Percentiles rank a stretch among this genome's conserved stretches.
Conservation (phyloP, 805 yeast genomes). For the Torulaspora delbrueckii region DNA sequence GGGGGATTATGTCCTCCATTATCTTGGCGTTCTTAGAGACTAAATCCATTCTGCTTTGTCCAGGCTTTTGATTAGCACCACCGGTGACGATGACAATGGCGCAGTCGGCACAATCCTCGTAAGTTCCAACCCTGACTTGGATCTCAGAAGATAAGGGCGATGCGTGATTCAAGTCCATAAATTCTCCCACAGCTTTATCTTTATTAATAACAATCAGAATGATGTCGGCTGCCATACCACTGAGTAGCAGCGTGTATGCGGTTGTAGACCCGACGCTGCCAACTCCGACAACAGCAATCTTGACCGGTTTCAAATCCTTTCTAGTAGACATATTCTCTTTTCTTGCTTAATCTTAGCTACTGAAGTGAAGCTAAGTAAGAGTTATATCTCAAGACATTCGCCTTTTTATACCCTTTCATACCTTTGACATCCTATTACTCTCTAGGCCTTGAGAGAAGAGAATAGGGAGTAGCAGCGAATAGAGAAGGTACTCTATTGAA, state of each 20-base stretch:
- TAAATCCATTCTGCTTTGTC: constrained; percentile 14
- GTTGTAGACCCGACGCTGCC: constrained; percentile 14
- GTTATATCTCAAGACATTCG: background rate
- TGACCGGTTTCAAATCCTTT: background rate
- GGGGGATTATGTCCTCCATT: constrained; percentile 13
- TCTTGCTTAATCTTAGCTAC: background rate
- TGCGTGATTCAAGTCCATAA: constrained; percentile 13
- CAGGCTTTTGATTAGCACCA: constrained; percentile 12
- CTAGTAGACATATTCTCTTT: background rate
- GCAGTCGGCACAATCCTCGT: constrained; percentile 10
- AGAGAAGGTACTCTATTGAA: background rate
- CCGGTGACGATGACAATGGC: constrained; percentile 12
- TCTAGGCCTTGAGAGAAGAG: background rate
- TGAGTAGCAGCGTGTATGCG: constrained; percentile 12
- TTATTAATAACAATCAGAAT: constrained; percentile 9
- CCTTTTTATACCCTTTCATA: background rate
- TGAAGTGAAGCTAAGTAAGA: background rate
- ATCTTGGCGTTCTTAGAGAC: constrained; percentile 10
- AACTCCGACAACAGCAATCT: constrained; percentile 10
- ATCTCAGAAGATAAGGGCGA: constrained; percentile 8
- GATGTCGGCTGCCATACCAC: constrained; percentile 11
- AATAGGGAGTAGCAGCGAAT: background rate
- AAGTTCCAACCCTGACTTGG: constrained; percentile 5
- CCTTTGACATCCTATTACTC: background rate
- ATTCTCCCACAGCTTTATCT: constrained; percentile 12